Percentiles rank a stretch among this genome's conserved stretches.
Conservation (phyloP, 345 rosid genomes). For the Citrus hindsii region DNA sequence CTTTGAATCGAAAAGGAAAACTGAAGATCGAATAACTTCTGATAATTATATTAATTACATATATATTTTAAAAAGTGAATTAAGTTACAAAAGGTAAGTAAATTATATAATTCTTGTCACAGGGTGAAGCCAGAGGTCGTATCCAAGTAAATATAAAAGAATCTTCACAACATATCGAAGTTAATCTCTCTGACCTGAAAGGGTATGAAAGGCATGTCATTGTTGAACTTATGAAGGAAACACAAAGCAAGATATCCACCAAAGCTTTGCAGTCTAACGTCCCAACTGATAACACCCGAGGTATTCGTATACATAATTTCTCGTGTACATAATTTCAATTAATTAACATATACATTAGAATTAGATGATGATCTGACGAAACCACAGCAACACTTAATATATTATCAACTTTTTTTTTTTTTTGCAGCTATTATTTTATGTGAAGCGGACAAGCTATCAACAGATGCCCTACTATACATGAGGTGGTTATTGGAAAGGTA, state of each 20-base stretch:
- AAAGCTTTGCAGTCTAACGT: slow-evolving; percentile 9
- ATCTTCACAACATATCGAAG: slow-evolving; percentile 47
- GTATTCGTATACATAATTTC: slow-evolving; percentile 12
- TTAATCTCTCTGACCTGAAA: slow-evolving; percentile 48
- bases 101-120: background rate
- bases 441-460: slow-evolving; percentile 50
- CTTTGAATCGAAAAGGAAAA: background rate
- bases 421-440: slow-evolving; percentile 43
- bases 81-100: background rate
- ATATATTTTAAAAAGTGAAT: too few species aligned
- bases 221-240: slow-evolving; percentile 56
- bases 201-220: slow-evolving; percentile 62
- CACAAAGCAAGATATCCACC: slow-evolving; percentile 17
- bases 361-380: background rate
- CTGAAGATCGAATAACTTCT: background rate
- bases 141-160: slow-evolving; percentile 40
- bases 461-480: slow-evolving; percentile 49
- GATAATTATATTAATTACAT: too few species aligned
- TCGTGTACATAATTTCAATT: background rate
- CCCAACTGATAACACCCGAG: slow-evolving; percentile 20
- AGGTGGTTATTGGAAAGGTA: slow-evolving; percentile 56
- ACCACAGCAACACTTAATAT: background rate
- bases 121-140: slow-evolving; percentile 46
- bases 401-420: background rate
- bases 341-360: too few species aligned